Base-by-base conservation (phyloP, 1,284 basidiomycete genomes). In the Cryptococcus sp. region DNA sequence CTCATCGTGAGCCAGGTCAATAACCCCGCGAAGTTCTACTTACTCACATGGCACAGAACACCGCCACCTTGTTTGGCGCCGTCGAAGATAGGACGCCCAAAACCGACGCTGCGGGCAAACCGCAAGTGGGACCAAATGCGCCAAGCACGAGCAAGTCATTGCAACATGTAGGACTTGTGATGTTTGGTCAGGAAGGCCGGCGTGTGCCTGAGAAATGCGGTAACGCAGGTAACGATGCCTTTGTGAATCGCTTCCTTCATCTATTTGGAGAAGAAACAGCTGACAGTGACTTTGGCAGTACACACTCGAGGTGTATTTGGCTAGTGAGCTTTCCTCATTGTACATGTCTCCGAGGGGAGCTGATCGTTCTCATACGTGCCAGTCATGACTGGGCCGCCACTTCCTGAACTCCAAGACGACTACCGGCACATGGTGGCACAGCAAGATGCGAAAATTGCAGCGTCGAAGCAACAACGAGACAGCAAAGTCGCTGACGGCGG, bases 201-300 rank as follows among this genome's bases (percentile, higher is more conserved):
- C 55, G 55, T 20, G 45, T 25, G 44, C 65, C 68, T 11, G 35
- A 57, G 4, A 53, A 55, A 11, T 65, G 48, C 38, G 72, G 66
- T 1, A 73, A 75, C 54, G 67, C 72, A 1, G 75, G 75, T 2
- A 72, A 76, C 46, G 60, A 68, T 44, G 71, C 72, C 23, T 62
- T 65, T 52, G 72, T 74, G 48, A 60, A 70, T 63, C 13, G n/a
- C 19, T 10, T 35, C 35, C 2, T 15, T 10, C 11, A 35, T 8
- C 31, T 35, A 13, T 35, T 35, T 10, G 31, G 2, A 5, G 51
- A 31, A 46, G 23, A 4, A 47, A 6, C 10, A 5, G 47, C 23
- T 25, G 22, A 8, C 44, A 15, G 23, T 35, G 40, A 40, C 25
- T 25, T n/a, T 49, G 31, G 1, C 20, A 72, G 70, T 70, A 69